A percentile compares a stretch with the other conserved stretches of the same genome.
Evolutionary conservation across 176 grass and related monocot species (phyloP).

Genomic region (Bothriochloa decipiens): DNA sequence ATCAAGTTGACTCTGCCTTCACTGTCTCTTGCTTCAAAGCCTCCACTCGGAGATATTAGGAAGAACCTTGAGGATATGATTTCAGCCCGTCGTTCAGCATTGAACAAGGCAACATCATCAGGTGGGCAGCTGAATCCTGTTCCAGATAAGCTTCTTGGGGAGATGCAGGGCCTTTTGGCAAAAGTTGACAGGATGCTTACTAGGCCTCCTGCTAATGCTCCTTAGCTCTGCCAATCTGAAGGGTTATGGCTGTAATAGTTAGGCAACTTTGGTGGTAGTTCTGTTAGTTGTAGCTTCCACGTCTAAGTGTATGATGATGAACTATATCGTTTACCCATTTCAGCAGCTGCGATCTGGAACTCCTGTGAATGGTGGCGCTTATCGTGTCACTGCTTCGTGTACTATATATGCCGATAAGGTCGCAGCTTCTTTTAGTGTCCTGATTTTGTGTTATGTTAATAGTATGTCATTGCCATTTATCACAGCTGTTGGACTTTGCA

Average conservation of each 20-base stretch:
- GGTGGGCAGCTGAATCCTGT: slow-evolving; percentile 28
- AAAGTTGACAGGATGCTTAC: slow-evolving; percentile 64
- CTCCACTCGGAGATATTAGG: slow-evolving; percentile 67
- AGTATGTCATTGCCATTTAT: not conserved
- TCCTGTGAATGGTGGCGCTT: slow-evolving; percentile 30
- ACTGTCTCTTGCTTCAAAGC: slow-evolving; percentile 10
- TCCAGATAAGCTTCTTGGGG: slow-evolving; percentile 50
- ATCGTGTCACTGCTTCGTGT: not conserved
- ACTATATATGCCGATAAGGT: not conserved
- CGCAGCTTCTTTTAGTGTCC: not conserved
- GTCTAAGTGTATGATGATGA: slow-evolving; percentile 27
- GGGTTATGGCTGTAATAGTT: slow-evolving; percentile 30
- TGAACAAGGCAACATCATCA: slow-evolving; percentile 38
- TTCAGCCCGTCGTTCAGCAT: slow-evolving; percentile 28
- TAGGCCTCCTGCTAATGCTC: slow-evolving; percentile 35
- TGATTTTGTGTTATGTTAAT: not conserved
- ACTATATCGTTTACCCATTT: slow-evolving; percentile 13
- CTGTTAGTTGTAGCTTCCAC: slow-evolving; percentile 24
- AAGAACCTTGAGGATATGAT: slow-evolving; percentile 95
- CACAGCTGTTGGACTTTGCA: not conserved
- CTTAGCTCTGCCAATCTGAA: slow-evolving; percentile 19
- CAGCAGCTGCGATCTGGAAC: slow-evolving; percentile 28
- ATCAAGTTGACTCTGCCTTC: slow-evolving; percentile 34
- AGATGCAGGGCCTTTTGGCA: slow-evolving; percentile 77
- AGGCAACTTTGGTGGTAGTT: slow-evolving; percentile 10